Percentiles rank a stretch among this genome's conserved stretches.
phyloP scores from a whole-genome alignment of 1,139 yeast genomes.

The Nakaseomyces sp. region DNA sequence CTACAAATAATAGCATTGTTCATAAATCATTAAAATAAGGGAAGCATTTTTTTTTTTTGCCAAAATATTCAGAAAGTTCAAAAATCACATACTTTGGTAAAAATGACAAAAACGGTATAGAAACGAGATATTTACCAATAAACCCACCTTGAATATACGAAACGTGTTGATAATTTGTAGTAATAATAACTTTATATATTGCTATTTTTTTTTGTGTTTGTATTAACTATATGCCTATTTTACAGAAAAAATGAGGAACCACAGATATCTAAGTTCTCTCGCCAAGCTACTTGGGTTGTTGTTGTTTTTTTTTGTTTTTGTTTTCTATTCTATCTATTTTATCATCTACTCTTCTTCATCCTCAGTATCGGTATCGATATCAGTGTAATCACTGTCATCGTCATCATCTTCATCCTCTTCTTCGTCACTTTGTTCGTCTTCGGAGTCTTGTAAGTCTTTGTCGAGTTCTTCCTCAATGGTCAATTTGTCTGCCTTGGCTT shows the following conservation, averaged over 20 bases:
- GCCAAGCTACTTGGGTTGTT: not conserved
- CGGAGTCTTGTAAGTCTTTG: constrained; percentile 11
- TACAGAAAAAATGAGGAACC: not conserved
- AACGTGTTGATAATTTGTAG: too few species aligned
- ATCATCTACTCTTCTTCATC: constrained; percentile 21
- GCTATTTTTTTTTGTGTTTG: not conserved
- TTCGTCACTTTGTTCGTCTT: constrained; percentile 22
- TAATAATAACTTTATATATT: too few species aligned
- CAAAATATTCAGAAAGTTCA: too few species aligned
- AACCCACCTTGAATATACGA: too few species aligned
- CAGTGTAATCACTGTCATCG: constrained; percentile 38
- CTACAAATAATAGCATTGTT: too few species aligned
- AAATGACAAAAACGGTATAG: not conserved
- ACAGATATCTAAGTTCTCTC: too few species aligned
- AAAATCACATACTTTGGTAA: not conserved
- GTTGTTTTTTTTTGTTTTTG: not conserved
- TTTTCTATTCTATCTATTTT: not conserved
- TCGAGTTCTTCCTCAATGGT: constrained; percentile 30
- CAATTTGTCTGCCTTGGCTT: constrained; percentile 22
- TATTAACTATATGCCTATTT: not conserved
- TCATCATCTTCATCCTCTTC: constrained; percentile 42
- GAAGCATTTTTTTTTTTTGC: too few species aligned
- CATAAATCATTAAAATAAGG: too few species aligned
- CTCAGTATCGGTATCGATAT: constrained; percentile 39
- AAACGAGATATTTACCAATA: too few species aligned